phyloP scores from a whole-genome alignment of 805 yeast species.

The Candida boleticola region DNA sequence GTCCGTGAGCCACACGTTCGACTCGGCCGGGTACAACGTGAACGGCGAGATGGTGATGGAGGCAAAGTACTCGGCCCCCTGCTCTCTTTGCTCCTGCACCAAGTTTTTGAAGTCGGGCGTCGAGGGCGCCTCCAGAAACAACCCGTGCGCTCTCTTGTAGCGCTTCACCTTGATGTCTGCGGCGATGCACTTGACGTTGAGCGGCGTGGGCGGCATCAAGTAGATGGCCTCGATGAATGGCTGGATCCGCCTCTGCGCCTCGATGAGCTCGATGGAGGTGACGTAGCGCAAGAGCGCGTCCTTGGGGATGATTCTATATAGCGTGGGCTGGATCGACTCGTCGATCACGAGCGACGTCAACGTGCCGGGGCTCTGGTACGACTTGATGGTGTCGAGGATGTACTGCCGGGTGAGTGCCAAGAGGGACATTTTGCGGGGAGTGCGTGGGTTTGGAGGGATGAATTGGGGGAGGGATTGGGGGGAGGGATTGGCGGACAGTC shows the following conservation, averaged over 20 bases:
- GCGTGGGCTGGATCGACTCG: constrained; percentile 46
- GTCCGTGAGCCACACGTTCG: constrained; percentile 69
- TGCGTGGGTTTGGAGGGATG: not conserved
- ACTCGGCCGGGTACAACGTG: constrained; percentile 62
- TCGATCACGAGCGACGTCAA: constrained; percentile 53
- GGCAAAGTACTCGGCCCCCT: constrained; percentile 9
- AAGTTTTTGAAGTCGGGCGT: constrained; percentile 1
- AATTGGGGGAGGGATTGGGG: constrained; percentile 1
- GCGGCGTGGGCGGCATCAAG: constrained; percentile 65
- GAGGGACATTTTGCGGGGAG: too few species aligned
- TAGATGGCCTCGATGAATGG: constrained; percentile 76
- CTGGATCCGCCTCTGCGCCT: constrained; percentile 58
- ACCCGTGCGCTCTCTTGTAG: constrained; percentile 70
- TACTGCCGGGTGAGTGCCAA: constrained; percentile 16
- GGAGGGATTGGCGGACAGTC: not conserved
- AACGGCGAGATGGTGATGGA: not conserved
- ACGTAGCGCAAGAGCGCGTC: constrained; percentile 52
- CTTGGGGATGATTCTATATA: constrained; percentile 47
- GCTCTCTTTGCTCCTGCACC: not conserved
- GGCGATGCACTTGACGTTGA: constrained; percentile 69
- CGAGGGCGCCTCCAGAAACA: constrained; percentile 57
- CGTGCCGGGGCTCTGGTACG: constrained; percentile 26
- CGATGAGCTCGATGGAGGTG: constrained; percentile 64
- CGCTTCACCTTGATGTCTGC: constrained; percentile 74
- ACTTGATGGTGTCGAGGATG: constrained; percentile 28